Percentiles rank a stretch among this genome's conserved stretches.
Conservation (phyloP, 139 green algal species). For the Micractinium sp. region DNA sequence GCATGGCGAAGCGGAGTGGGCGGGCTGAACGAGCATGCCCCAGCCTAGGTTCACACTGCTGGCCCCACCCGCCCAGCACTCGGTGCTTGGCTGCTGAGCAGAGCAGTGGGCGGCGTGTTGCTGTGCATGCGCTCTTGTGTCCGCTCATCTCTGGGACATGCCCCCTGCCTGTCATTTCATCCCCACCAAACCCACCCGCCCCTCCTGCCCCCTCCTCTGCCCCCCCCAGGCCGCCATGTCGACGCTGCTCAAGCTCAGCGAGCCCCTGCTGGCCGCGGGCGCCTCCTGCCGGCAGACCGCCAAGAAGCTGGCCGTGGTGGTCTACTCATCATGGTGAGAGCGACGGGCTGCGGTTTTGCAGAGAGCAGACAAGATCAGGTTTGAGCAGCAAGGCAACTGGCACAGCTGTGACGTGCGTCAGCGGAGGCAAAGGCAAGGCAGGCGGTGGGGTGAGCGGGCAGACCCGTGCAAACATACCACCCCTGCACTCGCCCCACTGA, state of each 20-base stretch:
- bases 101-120: too few species aligned
- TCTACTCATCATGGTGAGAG: neutral
- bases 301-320: conserved; percentile 20
- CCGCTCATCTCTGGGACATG: neutral
- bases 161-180: neutral
- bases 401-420: neutral
- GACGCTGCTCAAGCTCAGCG: neutral
- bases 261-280: conserved; percentile 3
- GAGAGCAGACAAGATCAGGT: too few species aligned
- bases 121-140: too few species aligned
- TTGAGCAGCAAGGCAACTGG: neutral
- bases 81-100: too few species aligned
- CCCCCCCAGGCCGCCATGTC: neutral
- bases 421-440: too few species aligned
- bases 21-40: too few species aligned
- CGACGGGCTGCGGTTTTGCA: too few species aligned
- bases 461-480: too few species aligned
- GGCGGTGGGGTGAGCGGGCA: too few species aligned
- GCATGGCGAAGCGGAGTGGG: too few species aligned
- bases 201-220: neutral
- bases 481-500: neutral
- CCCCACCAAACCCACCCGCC: neutral
- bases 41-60: too few species aligned
- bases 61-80: too few species aligned
- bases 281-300: neutral